Conservation (phyloP, 208 protist species). For the Wallacemonas rigidus region DNA sequence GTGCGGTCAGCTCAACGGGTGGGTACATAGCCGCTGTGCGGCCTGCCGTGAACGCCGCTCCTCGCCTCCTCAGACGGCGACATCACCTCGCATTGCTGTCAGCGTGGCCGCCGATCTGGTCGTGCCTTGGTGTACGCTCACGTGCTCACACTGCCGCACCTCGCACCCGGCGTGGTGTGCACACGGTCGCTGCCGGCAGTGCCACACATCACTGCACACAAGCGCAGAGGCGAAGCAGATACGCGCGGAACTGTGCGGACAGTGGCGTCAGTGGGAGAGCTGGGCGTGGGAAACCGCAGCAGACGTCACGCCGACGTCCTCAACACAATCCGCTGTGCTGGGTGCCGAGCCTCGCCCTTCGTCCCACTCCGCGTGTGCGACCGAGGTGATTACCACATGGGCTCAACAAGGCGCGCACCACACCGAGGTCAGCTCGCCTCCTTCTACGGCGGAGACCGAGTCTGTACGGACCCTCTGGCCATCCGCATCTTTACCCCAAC, state of each 20-base stretch:
- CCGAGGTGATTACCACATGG: too few species aligned
- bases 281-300: constrained; percentile 2
- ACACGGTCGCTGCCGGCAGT: constrained; percentile 24
- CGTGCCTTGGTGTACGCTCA: constrained; percentile 43
- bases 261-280: not conserved
- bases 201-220: constrained; percentile 9
- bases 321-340: too few species aligned
- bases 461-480: too few species aligned
- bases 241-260: not conserved
- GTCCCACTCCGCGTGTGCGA: too few species aligned
- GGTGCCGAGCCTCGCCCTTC: too few species aligned
- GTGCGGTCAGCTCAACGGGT: constrained; percentile 42
- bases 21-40: constrained; percentile 30
- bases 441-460: too few species aligned
- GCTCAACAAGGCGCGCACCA: too few species aligned
- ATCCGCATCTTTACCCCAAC: too few species aligned
- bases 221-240: constrained; percentile 3
- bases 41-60: constrained; percentile 20
- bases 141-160: constrained; percentile 33
- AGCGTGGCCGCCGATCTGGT: constrained; percentile 24
- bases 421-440: too few species aligned
- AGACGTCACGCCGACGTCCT: not conserved
- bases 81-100: not conserved
- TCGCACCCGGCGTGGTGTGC: constrained; percentile 30
- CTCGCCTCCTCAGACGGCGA: constrained; percentile 2